Conservation (phyloP, 2,329 filamentous ascomycete species). For the Lasiodiplodia sp. region DNA sequence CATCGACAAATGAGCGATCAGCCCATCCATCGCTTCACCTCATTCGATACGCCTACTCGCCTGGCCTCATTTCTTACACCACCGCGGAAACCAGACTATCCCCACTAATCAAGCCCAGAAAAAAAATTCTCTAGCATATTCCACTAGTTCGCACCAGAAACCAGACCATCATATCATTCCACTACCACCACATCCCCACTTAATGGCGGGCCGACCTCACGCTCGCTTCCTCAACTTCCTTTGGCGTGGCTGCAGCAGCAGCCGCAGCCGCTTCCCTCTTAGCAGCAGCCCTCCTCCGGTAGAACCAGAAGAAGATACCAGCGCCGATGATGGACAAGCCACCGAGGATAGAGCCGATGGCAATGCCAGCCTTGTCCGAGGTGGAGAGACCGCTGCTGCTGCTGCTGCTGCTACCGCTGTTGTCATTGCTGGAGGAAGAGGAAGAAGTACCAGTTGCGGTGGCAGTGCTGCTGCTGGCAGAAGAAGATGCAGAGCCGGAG, state of each 20-base stretch:
- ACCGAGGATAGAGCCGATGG: conserved; percentile 43
- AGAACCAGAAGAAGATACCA: conserved; percentile 37
- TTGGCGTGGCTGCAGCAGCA: not conserved
- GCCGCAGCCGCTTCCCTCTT: not conserved
- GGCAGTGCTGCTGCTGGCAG: conserved; percentile 31
- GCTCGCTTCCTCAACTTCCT: conserved; percentile 19
- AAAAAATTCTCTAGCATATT: not conserved
- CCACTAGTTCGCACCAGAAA: not conserved
- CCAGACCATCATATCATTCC: not conserved
- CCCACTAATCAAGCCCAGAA: not conserved
- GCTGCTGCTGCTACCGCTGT: not conserved
- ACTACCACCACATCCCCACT: too few relatives aligned
- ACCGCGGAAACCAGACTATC: not conserved
- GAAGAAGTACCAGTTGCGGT: not conserved
- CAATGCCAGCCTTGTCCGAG: conserved; percentile 54
- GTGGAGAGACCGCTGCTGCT: conserved; percentile 40
- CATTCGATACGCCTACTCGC: too few relatives aligned
- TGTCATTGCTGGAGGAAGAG: conserved; percentile 1
- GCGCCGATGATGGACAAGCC: conserved; percentile 36
- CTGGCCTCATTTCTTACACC: not conserved
- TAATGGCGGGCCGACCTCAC: conserved; percentile 1
- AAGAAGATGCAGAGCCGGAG: conserved; percentile 33
- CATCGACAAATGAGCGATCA: not conserved
- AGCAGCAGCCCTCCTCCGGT: conserved; percentile 33
- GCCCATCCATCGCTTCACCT: not conserved